phyloP scores from a whole-genome alignment of 176 grass and related monocot species.

The Juncus effusus region DNA sequence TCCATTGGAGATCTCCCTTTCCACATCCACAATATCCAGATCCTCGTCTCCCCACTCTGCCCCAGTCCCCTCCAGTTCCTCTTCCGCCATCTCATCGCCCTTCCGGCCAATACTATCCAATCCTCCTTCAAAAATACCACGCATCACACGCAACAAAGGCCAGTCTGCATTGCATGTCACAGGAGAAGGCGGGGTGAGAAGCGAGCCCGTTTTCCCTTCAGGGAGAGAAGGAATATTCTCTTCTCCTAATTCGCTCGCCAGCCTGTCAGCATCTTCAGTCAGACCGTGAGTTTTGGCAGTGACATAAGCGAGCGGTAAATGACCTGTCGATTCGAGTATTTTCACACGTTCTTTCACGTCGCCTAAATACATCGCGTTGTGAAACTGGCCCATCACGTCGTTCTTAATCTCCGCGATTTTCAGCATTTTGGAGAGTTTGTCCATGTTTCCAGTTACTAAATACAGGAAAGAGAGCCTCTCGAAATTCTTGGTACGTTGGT shows the following conservation, averaged over 20 bases:
- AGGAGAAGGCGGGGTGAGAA: conserved; percentile 71
- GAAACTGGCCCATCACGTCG: conserved; percentile 88
- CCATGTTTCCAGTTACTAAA: conserved; percentile 76
- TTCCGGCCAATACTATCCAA: conserved; percentile 62
- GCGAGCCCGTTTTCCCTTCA: conserved; percentile 55
- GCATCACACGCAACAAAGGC: conserved; percentile 92
- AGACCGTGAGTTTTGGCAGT: conserved; percentile 89
- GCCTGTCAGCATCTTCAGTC: conserved; percentile 62
- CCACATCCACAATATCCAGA: conserved; percentile 76
- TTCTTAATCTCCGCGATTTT: conserved; percentile 81
- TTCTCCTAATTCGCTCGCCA: conserved; percentile 80
- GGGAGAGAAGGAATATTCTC: conserved; percentile 64
- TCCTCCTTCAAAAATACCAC: conserved; percentile 85
- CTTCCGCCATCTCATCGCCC: conserved; percentile 34
- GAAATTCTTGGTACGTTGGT: conserved; percentile 89
- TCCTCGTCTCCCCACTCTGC: conserved; percentile 96
- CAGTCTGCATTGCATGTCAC: conserved; percentile 67
- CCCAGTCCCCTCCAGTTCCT: conserved; percentile 73
- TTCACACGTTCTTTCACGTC: conserved; percentile 80
- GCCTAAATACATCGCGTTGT: conserved; percentile 83
- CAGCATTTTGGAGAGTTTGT: conserved; percentile 73
- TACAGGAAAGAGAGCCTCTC: conserved; percentile 92
- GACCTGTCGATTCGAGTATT: conserved; percentile 83
- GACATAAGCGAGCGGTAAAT: conserved; percentile 88
- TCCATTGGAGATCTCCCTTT: conserved; percentile 55